Conservation (phyloP, 1,139 yeast species). For the Magnusiomyces ingens region DNA sequence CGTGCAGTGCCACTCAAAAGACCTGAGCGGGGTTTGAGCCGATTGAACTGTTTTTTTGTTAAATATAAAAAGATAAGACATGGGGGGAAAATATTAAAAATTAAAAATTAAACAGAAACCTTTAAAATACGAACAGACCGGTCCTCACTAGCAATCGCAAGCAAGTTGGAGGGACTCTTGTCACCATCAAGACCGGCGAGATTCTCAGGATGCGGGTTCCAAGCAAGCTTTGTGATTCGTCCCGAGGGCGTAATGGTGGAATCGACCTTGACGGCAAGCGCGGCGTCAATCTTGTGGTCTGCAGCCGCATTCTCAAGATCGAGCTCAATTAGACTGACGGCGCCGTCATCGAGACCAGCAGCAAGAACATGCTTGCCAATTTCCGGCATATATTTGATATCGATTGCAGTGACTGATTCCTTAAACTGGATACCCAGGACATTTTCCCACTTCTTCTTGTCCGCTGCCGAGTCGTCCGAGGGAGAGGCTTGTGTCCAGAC, state of each 20-base stretch:
- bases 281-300: constrained; percentile 17
- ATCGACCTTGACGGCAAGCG: constrained; percentile 28
- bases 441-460: constrained; percentile 15
- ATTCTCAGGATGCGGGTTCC: constrained; percentile 35
- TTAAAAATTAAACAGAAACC: neutral
- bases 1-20: no score
- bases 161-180: constrained; percentile 22
- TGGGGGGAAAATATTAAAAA: no score
- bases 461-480: constrained; percentile 19
- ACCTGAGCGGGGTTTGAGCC: no score
- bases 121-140: constrained; percentile 41
- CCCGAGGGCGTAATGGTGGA: constrained; percentile 45
- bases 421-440: constrained; percentile 28
- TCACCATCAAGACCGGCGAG: neutral
- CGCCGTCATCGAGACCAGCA: constrained; percentile 71
- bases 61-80: no score
- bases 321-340: constrained; percentile 32
- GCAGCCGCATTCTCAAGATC: constrained; percentile 17
- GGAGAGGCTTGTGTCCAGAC: constrained; percentile 47
- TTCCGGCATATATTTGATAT: constrained; percentile 37
- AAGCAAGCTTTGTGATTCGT: constrained; percentile 55
- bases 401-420: constrained; percentile 66
- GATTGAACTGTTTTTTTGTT: no score
- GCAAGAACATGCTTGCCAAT: constrained; percentile 42
- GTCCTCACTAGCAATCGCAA: constrained; percentile 70